A percentile compares a stretch with the other conserved stretches of the same genome.
Conservation (phyloP, 164 flowering plant species). For the Brasenia schreberi region DNA sequence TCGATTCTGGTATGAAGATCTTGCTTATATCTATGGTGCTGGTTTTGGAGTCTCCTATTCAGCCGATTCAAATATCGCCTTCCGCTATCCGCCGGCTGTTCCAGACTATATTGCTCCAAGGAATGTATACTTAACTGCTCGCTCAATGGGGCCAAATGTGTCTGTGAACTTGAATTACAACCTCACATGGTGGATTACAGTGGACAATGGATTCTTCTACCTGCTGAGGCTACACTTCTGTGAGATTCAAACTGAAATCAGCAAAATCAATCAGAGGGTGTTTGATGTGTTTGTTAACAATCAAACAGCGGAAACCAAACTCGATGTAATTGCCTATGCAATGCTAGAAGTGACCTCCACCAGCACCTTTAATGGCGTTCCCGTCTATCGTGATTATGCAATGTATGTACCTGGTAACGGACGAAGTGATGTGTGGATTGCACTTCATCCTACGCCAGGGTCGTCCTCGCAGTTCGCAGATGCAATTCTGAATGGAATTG, state of each 20-base stretch:
- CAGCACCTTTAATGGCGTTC: slow-evolving; percentile 16
- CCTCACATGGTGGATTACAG: slow-evolving; percentile 59
- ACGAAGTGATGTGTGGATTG: slow-evolving; percentile 35
- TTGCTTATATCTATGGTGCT: slow-evolving; percentile 41
- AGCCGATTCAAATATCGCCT: slow-evolving; percentile 19
- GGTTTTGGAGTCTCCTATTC: slow-evolving; percentile 39
- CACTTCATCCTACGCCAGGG: slow-evolving; percentile 13
- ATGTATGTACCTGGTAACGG: slow-evolving; percentile 12
- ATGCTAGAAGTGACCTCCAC: slow-evolving; percentile 2
- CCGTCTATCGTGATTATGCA: slow-evolving; percentile 36
- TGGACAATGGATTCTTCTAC: slow-evolving; percentile 62
- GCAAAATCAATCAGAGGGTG: slow-evolving; percentile 48
- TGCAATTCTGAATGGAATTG: slow-evolving; percentile 37
- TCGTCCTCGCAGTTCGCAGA: slow-evolving; percentile 1
- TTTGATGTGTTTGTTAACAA: slow-evolving; percentile 53
- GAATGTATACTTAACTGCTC: slow-evolving; percentile 49
- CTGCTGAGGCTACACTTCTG: slow-evolving; percentile 91
- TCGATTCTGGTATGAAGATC: slow-evolving; percentile 32
- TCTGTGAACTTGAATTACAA: slow-evolving; percentile 38
- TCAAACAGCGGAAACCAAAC: slow-evolving; percentile 42
- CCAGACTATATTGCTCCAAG: slow-evolving; percentile 55
- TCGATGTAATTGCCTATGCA: slow-evolving; percentile 50
- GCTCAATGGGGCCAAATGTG: slow-evolving; percentile 59
- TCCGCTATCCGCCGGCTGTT: slow-evolving; percentile 21
- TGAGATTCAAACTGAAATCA: slow-evolving; percentile 28